Evolutionary conservation across 192 early-diverging fungal species (phyloP), one percentile per base, ranked within the genome.

Genomic region (Coemansia sp.): DNA sequence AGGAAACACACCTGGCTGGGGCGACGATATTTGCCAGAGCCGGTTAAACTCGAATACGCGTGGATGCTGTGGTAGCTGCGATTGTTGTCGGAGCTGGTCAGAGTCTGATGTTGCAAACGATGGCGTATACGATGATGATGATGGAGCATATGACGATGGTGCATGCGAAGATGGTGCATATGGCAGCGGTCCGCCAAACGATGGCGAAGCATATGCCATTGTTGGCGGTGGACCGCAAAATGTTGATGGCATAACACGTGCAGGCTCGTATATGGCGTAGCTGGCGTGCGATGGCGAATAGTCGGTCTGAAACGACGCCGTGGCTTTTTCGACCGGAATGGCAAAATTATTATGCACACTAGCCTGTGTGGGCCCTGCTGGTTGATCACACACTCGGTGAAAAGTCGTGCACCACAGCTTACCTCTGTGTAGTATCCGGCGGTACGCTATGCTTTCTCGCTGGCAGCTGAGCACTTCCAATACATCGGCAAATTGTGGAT

Each of bases 1-100:
- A 6, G 77, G 68, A 25, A 80, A 71, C 25, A 61, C 37, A 19
- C 9, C 52, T 14, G 77, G 77, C 6, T 61, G 63, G 9, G 77
- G 77, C 25, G 77, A 71, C 8, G 77, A 73, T 4, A 80, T 74
- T 58, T 80, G 72, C 77, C 77, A 80, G 22, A 80, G 68, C 68
- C 38, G 60, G 45, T 63, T n/a, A 19, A 29, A 7, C 15, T 64
- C 27, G 48, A 63, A 80, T 3, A 64, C 23, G 4, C 29, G 47
- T 15, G 67, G 76, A 27, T 60, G 27, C 61, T 7, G 6, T 12
- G 7, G 51, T 17, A 8, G 29, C 41, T 27, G 25, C 53, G 41
- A 43, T 43, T 55, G 53, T 27, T 0, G 53, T 15, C 11, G 53
- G 21, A 24, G 51, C 47, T 17, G 23, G 9, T 2, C 23, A 50